phyloP scores from a whole-genome alignment of 1,284 basidiomycete species.

The Ganoderma lucidum region DNA sequence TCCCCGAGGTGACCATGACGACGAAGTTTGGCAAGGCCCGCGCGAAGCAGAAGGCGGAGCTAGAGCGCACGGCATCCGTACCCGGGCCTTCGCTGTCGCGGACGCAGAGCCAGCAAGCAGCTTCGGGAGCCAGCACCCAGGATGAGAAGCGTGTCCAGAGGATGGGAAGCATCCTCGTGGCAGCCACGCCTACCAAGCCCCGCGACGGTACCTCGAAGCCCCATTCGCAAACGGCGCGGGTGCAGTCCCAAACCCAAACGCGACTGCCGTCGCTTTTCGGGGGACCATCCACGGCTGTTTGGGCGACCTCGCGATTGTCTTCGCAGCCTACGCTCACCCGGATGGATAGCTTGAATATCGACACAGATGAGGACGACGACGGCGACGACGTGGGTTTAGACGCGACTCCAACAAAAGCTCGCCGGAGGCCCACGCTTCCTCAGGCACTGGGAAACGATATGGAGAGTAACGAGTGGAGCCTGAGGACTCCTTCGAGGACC shows the following conservation, averaged over 20 bases:
- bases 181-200: conserved; percentile 64
- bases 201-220: conserved; percentile 11
- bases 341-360: conserved; percentile 21
- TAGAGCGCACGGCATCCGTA: conserved; percentile 32
- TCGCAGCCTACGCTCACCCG: conserved; percentile 14
- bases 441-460: conserved; percentile 25
- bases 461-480: conserved; percentile 46
- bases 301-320: not conserved
- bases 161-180: conserved; percentile 60
- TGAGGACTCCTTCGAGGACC: conserved; percentile 49
- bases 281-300: not conserved
- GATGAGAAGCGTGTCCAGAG: conserved; percentile 21
- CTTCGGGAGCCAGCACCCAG: conserved; percentile 9
- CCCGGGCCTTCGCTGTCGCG: conserved; percentile 27
- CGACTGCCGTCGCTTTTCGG: conserved; percentile 14
- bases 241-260: conserved; percentile 13
- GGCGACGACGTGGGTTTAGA: conserved; percentile 18
- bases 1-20: conserved; percentile 78
- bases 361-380: conserved; percentile 24
- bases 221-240: conserved; percentile 20
- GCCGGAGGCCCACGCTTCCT: not conserved
- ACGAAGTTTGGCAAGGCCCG: conserved; percentile 56
- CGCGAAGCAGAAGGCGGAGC: conserved; percentile 43
- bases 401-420: conserved; percentile 25
- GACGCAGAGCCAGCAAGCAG: conserved; percentile 33